Evolutionary conservation across 352 stramenopile species (phyloP), one percentile per base, ranked within the genome.

Genomic region (Globisporangium acanthophoron): DNA sequence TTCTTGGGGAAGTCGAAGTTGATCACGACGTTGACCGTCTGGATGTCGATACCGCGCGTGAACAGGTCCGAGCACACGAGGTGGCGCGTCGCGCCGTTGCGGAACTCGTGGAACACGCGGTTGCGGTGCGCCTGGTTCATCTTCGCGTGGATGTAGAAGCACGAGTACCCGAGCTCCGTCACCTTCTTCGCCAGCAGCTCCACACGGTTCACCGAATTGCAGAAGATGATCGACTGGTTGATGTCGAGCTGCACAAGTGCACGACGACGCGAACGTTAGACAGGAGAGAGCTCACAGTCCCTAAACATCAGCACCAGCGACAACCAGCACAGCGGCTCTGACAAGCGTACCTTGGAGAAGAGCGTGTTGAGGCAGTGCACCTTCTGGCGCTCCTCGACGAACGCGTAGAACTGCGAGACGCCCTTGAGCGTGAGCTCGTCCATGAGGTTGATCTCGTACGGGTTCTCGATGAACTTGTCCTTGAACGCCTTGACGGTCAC

Each of bases 1-100:
- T 99, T 99, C 76, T 99, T 98, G 13, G 98, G 98, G 71, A 99
- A 99, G 79, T 99, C 98, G 72, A 99, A 99, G 80, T 99, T 99
- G 77, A 99, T 99, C 40, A 99, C 98, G n/a, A 99, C 96, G 70
- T 99, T 99, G 21, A 99, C 98, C 53, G 94, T 98, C 78, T 99
- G 96, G 72, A 99, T 99, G 71, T 99, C 97, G 57, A 99, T 99
- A 71, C 98, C 98, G 55, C 98, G 91, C 52, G 96, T 99, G 71
- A 99, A 99, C 48, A 99, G 77, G 67, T 99, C 97, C 66, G 88
- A 98, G 62, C 92, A 99, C 47, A 99, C 97, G 35, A 99, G 80
- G 72, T 99, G 96, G 44, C 97, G 86, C 44, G 96, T 99, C 3
- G 91, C 94, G 46, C 96, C 97, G 61, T 99, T 99, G 51, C 96